phyloP scores from a whole-genome alignment of 1,284 basidiomycete species.

The Flammula alnicola region DNA sequence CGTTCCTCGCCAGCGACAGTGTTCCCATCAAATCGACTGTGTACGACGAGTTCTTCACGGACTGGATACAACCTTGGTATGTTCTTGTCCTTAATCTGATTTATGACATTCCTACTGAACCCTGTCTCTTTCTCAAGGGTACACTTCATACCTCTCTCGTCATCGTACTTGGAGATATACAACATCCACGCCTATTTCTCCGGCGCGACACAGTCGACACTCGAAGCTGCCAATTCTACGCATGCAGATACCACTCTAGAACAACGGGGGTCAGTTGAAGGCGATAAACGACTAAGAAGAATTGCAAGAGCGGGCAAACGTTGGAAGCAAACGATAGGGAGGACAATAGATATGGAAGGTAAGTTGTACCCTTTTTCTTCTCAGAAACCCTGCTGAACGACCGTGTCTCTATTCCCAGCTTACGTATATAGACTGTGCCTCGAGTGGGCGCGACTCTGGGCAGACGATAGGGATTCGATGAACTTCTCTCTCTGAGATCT shows the following conservation, averaged over 20 bases:
- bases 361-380: slow-evolving; percentile 33
- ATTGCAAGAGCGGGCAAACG: slow-evolving; percentile 88
- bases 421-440: slow-evolving; percentile 86
- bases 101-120: background rate
- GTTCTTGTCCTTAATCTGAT: slow-evolving; percentile 24
- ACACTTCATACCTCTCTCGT: slow-evolving; percentile 90
- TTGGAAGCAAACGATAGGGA: slow-evolving; percentile 85
- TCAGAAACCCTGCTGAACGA: slow-evolving; percentile 3
- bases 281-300: slow-evolving; percentile 75
- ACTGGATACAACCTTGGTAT: slow-evolving; percentile 85
- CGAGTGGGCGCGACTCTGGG: slow-evolving; percentile 86
- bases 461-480: slow-evolving; percentile 83
- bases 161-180: slow-evolving; percentile 88
- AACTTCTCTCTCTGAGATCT: slow-evolving; percentile 32
- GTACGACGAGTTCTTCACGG: slow-evolving; percentile 88
- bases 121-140: slow-evolving; percentile 57
- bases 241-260: slow-evolving; percentile 24
- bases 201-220: slow-evolving; percentile 69
- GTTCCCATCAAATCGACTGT: slow-evolving; percentile 89
- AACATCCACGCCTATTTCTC: slow-evolving; percentile 92
- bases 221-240: slow-evolving; percentile 52
- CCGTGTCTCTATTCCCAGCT: slow-evolving; percentile 43
- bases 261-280: slow-evolving; percentile 53
- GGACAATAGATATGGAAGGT: slow-evolving; percentile 91
- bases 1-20: slow-evolving; percentile 86